Conservation (phyloP, 805 yeast species). For the Candida saitoana region DNA sequence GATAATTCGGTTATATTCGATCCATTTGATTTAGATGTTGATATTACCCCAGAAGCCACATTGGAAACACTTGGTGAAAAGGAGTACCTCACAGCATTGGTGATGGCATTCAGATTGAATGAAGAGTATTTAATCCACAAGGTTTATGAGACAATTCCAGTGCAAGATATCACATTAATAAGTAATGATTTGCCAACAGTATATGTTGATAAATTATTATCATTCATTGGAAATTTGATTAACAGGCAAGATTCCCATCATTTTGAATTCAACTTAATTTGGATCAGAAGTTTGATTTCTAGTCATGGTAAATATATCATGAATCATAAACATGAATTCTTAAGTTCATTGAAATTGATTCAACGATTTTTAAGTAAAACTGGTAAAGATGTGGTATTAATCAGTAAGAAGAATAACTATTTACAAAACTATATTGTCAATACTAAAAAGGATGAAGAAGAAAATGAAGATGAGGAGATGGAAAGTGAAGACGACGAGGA, state of each 20-base stretch:
- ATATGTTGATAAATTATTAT: conserved; percentile 63
- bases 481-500: conserved; percentile 22
- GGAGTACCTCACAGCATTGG: conserved; percentile 71
- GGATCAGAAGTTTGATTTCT: conserved; percentile 70
- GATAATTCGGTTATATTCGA: conserved; percentile 77
- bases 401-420: conserved; percentile 52
- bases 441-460: conserved; percentile 15
- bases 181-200: conserved; percentile 70
- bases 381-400: conserved; percentile 66
- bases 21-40: conserved; percentile 92
- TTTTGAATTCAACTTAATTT: conserved; percentile 74
- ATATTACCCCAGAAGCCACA: conserved; percentile 80
- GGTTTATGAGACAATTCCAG: conserved; percentile 70
- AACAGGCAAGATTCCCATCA: conserved; percentile 63
- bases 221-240: conserved; percentile 64
- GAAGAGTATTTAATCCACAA: conserved; percentile 68
- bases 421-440: conserved; percentile 49
- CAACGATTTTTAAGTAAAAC: conserved; percentile 71
- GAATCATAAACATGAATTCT: conserved; percentile 56
- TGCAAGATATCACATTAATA: conserved; percentile 65
- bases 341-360: conserved; percentile 60
- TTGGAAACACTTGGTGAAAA: conserved; percentile 54
- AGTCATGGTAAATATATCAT: conserved; percentile 76
- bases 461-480: conserved; percentile 16
- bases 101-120: conserved; percentile 91